Conservation (phyloP, 768 basidiomycete genomes). For the Punctularia strigosozonata region DNA sequence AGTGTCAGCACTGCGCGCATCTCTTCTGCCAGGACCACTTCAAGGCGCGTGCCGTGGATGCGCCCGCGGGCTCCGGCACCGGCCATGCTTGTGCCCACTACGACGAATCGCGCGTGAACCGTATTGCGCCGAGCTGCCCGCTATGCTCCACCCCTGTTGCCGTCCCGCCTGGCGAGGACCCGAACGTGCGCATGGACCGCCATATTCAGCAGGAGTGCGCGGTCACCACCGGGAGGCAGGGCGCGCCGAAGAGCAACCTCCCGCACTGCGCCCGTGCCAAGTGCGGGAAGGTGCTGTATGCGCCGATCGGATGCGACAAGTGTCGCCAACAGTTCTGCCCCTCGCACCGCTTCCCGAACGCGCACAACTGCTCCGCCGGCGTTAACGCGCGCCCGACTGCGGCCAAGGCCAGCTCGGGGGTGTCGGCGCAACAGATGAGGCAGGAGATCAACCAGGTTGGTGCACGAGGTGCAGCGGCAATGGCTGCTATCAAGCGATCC, state of each 20-base stretch:
- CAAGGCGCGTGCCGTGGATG: too few species aligned
- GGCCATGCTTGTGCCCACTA: conserved; percentile 60
- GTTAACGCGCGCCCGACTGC: too few species aligned
- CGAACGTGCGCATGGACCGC: conserved; percentile 70
- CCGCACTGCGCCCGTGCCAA: conserved; percentile 49
- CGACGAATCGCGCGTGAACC: conserved; percentile 58
- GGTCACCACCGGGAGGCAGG: conserved; percentile 53
- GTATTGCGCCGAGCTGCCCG: conserved; percentile 76
- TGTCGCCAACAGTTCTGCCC: conserved; percentile 68
- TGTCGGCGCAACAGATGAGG: too few species aligned
- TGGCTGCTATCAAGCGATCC: conserved; percentile 28
- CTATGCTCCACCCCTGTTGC: conserved; percentile 68
- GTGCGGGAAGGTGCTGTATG: conserved; percentile 65
- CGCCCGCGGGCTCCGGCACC: too few species aligned
- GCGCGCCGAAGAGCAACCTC: conserved; percentile 29
- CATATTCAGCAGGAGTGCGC: conserved; percentile 60
- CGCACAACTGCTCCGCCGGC: conserved; percentile 43
- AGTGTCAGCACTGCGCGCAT: conserved; percentile 66
- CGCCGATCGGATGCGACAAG: conserved; percentile 65
- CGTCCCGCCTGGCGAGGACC: conserved; percentile 66
- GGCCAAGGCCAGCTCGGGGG: too few species aligned
- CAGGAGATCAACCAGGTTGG: conserved; percentile 10
- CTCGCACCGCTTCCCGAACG: conserved; percentile 65
- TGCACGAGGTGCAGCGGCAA: conserved; percentile 16
- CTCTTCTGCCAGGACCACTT: conserved; percentile 76